Conservation (phyloP, 2,329 filamentous ascomycete genomes). For the Clonostachys byssicola region DNA sequence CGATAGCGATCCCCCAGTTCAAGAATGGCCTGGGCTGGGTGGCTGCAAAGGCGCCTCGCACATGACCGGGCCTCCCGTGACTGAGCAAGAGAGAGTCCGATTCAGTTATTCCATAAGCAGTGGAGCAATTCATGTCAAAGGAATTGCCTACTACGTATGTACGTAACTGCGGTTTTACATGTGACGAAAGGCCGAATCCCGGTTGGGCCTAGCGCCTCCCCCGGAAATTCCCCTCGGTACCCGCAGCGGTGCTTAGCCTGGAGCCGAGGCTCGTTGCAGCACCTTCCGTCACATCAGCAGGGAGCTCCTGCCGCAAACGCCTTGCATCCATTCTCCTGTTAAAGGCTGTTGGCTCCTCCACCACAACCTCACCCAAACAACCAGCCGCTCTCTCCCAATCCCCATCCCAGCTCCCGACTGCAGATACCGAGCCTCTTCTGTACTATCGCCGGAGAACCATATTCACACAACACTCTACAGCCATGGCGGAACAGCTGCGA, state of each 20-base stretch:
- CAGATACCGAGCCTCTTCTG: not conserved
- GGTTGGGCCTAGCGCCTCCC: not conserved
- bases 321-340: not conserved
- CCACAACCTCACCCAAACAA: not conserved
- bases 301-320: not conserved
- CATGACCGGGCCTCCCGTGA: too few species aligned
- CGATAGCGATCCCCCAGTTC: too few species aligned
- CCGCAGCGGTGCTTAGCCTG: not conserved
- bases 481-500: slow-evolving; percentile 66
- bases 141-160: too few species aligned
- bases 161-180: not conserved
- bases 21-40: too few species aligned
- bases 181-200: not conserved
- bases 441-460: not conserved
- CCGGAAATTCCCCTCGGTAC: not conserved
- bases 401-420: not conserved
- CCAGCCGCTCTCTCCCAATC: slow-evolving; percentile 1
- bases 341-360: slow-evolving; percentile 1
- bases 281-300: not conserved
- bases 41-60: too few species aligned
- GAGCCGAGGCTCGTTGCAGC: not conserved
- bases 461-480: slow-evolving; percentile 13
- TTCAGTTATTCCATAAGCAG: too few species aligned
- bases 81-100: too few species aligned
- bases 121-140: too few species aligned